These are phyloP conservation scores for Linum trigynum DNA, from an alignment of 345 rosid species.

Conservation along the genomic window DNA sequence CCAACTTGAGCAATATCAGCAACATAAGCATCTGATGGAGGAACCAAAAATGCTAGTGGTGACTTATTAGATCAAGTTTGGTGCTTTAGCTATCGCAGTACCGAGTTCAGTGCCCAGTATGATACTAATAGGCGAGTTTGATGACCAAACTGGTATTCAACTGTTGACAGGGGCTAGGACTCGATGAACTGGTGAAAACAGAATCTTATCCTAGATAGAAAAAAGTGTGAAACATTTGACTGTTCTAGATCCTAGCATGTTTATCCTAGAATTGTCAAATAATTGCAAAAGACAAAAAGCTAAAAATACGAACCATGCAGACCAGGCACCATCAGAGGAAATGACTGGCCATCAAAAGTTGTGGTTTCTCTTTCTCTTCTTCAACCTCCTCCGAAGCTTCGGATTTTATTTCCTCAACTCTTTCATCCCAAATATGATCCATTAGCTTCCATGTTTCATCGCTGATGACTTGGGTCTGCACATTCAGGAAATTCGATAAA, in stretches of 20 bases:
- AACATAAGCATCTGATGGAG: no score
- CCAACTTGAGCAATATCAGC: no score
- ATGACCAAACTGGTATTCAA: no score
- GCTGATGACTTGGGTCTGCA: slow-evolving; percentile 66
- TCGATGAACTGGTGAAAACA: no score
- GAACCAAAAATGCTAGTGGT: no score
- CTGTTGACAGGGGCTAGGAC: no score
- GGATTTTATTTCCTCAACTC: slow-evolving; percentile 56
- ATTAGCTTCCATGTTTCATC: slow-evolving; percentile 89
- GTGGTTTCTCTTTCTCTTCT: slow-evolving; percentile 66
- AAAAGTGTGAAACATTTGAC: neutral
- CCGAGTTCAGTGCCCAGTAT: no score
- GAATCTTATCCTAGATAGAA: no score
- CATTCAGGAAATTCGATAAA: slow-evolving; percentile 3
- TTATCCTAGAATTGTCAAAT: no score
- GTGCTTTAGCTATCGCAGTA: no score
- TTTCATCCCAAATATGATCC: slow-evolving; percentile 67
- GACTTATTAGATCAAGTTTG: no score
- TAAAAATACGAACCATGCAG: neutral
- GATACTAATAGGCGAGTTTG: no score
- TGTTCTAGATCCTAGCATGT: neutral
- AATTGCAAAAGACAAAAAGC: neutral
- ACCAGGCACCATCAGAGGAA: slow-evolving; percentile 36
- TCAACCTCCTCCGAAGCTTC: slow-evolving; percentile 54
- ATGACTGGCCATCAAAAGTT: slow-evolving; percentile 80